phyloP scores from a whole-genome alignment of 257 asterid genomes.

The Paulownia fortunei region DNA sequence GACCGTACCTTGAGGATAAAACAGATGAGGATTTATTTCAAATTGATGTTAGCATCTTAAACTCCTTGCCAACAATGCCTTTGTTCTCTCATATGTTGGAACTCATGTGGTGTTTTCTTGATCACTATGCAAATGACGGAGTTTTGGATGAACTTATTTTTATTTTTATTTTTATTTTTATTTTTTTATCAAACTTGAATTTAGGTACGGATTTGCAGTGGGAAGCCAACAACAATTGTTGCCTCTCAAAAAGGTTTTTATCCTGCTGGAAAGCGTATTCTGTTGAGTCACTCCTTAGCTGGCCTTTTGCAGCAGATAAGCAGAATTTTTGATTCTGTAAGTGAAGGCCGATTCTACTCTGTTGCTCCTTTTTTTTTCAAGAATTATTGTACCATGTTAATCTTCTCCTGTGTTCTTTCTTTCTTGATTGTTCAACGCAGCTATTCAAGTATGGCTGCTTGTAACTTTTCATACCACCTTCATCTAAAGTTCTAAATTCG shows the following conservation, averaged over 20 bases:
- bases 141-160: constrained; percentile 1
- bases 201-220: constrained; percentile 78
- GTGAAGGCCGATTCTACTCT: constrained; percentile 29
- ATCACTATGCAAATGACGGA: not conserved
- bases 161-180: no score
- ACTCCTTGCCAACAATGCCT: constrained; percentile 7
- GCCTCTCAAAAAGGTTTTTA: constrained; percentile 77
- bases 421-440: not conserved
- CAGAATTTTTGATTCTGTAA: constrained; percentile 72
- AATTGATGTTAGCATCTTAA: constrained; percentile 70
- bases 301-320: constrained; percentile 79
- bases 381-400: not conserved
- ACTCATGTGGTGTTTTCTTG: not conserved
- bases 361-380: not conserved
- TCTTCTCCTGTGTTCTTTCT: not conserved
- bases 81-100: constrained; percentile 11
- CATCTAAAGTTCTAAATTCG: not conserved
- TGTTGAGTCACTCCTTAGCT: constrained; percentile 69
- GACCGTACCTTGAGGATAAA: constrained; percentile 77
- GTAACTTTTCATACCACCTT: constrained; percentile 8
- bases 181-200: constrained; percentile 25
- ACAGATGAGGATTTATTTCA: constrained; percentile 86
- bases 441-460: constrained; percentile 9
- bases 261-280: constrained; percentile 71
- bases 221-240: constrained; percentile 82